A percentile compares a stretch with the other conserved stretches of the same genome.
Conservation (phyloP, 1,139 yeast genomes). For the Yamadazyma friedrichii region DNA sequence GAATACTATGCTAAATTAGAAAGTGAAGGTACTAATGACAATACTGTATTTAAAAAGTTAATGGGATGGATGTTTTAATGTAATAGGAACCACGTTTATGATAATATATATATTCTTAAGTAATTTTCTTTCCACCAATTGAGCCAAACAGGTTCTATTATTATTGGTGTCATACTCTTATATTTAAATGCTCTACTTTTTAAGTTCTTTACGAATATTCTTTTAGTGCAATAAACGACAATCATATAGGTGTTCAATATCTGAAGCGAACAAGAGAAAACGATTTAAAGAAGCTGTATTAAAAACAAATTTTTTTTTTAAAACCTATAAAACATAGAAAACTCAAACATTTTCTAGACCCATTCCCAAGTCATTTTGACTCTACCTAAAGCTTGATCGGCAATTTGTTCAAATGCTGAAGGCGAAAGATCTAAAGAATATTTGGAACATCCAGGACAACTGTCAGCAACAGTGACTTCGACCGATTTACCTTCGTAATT, state of each 20-base stretch:
- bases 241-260: no score
- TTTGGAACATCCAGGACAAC: conserved; percentile 40
- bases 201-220: no score
- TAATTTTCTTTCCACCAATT: no score
- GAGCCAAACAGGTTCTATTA: no score
- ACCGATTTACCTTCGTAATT: conserved; percentile 40
- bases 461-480: conserved; percentile 42
- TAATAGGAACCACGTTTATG: neutral
- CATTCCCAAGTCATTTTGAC: conserved; percentile 43
- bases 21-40: conserved; percentile 13
- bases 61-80: neutral
- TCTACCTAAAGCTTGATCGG: conserved; percentile 40
- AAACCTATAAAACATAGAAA: neutral
- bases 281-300: no score
- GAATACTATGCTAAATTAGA: conserved; percentile 32
- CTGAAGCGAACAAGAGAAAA: no score
- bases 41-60: conserved; percentile 5
- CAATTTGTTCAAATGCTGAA: conserved; percentile 37
- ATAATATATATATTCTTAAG: neutral
- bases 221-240: no score
- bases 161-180: no score
- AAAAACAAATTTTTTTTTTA: no score
- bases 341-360: neutral
- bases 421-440: conserved; percentile 48
- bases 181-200: no score